Evolutionary conservation across 345 rosid species (phyloP).

Genomic region (Limnanthes douglasii): DNA sequence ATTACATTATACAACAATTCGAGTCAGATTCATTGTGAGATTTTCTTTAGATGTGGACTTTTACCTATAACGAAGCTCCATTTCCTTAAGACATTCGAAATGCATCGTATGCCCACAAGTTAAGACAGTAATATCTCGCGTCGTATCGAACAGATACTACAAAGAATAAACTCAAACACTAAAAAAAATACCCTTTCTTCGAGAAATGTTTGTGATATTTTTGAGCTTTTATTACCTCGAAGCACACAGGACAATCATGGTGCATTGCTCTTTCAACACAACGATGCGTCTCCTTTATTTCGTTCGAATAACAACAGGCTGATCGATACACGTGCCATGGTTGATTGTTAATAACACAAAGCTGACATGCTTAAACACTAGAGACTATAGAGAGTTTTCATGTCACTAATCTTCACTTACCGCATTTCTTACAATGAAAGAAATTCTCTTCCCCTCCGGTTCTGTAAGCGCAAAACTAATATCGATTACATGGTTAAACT

Average conservation of each 20-base stretch:
- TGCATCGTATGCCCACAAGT: slow-evolving; percentile 77
- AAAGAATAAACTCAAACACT: not conserved
- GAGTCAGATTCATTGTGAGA: too few relatives aligned
- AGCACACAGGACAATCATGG: slow-evolving; percentile 55
- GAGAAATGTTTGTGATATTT: not conserved
- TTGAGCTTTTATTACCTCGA: slow-evolving; percentile 22
- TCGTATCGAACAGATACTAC: slow-evolving; percentile 71
- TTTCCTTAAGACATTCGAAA: slow-evolving; percentile 50
- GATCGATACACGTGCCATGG: not conserved
- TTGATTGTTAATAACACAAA: not conserved
- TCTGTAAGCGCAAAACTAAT: slow-evolving; percentile 14
- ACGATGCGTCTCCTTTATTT: slow-evolving; percentile 33
- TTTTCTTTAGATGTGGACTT: not conserved
- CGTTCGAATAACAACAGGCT: slow-evolving; percentile 53
- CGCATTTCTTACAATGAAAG: slow-evolving; percentile 42
- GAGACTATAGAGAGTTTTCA: too few relatives aligned
- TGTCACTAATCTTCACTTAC: too few relatives aligned
- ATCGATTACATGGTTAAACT: not conserved
- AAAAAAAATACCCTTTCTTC: not conserved
- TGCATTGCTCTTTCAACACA: slow-evolving; percentile 70
- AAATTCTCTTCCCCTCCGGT: slow-evolving; percentile 42
- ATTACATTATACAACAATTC: too few relatives aligned
- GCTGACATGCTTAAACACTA: too few relatives aligned
- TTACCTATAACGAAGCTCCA: slow-evolving; percentile 50
- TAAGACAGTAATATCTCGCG: slow-evolving; percentile 37